Evolutionary conservation across 139 green algal genomes (phyloP).

Genomic region (Tetradesmus obliquus): DNA sequence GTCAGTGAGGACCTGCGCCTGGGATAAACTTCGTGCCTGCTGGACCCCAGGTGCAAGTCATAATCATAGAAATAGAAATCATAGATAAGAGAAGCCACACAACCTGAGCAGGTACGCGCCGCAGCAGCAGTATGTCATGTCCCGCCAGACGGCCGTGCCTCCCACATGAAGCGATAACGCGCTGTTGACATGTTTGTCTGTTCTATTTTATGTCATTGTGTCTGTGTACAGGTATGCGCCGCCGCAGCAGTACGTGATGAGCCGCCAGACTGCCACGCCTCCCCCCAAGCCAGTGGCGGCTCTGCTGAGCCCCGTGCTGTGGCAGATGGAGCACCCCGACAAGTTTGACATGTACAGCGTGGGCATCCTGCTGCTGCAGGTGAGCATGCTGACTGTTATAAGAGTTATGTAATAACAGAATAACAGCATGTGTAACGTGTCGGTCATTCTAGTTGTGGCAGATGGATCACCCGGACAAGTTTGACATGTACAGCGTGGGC

Average conservation of each 20-base stretch:
- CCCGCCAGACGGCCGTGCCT: slow-evolving; percentile 61
- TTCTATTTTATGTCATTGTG: not conserved
- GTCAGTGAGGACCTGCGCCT: not conserved
- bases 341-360: slow-evolving; percentile 89
- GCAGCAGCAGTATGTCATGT: slow-evolving; percentile 96
- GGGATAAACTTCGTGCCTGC: no score
- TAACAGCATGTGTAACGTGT: no score
- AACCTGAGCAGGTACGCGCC: slow-evolving; percentile 75
- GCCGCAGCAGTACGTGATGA: slow-evolving; percentile 94
- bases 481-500: slow-evolving; percentile 83
- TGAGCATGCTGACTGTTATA: not conserved
- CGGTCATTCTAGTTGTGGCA: slow-evolving; percentile 58
- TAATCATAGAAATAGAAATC: no score
- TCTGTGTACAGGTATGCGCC: not conserved
- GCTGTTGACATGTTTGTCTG: no score
- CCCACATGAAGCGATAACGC: slow-evolving; percentile 23
- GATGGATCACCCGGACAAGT: slow-evolving; percentile 86
- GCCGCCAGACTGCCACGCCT: slow-evolving; percentile 62
- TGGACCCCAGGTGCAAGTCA: not conserved
- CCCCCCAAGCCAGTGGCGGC: slow-evolving; percentile 65
- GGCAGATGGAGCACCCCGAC: slow-evolving; percentile 86
- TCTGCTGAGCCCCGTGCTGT: slow-evolving; percentile 90
- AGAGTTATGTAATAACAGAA: no score
- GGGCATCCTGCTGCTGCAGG: slow-evolving; percentile 23
- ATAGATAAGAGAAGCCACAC: no score